Evolutionary conservation across 371 early-diverging fungal species (phyloP), one percentile per base, ranked within the genome.

Genomic region (Mortierella sp.): DNA sequence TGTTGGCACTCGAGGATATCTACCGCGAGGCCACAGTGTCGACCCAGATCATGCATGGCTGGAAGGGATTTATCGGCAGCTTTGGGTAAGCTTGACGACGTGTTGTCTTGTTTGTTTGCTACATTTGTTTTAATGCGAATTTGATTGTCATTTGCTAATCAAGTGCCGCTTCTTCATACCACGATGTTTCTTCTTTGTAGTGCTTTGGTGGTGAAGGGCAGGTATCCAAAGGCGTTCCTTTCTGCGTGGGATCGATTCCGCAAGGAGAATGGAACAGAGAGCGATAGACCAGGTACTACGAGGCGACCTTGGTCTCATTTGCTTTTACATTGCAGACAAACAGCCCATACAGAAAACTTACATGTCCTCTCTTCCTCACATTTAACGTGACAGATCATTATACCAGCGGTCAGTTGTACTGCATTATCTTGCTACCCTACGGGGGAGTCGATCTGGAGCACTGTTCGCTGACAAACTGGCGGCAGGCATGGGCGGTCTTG

Each of bases 211-310:
- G 82, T 82, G 56, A 73, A 51, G 27, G 87, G 87, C 51, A 82
- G 56, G 32, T 92, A 94, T 74, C 94, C 95, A 14, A 74, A 88
- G 18, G 80, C 88, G 29, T 88, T 96, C 56, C 78, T 94, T 56
- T 83, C 90, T 14, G 91, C 91, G 0, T 96, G 97, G 96, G 95
- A 96, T 74, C 84, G 86, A 14, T 97, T 91, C 89, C 88, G 88
- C 54, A 77, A 77, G 12, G 90, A 90, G n/a, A 83, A 89, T 4
- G 90, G 91, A 38, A 91, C 92, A 48, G 95, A 96, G 76, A 96
- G 95, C 78, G 85, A 79, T 55, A 85, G 94, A 10, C 96, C 97
- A 5, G 87, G 87, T 80, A 83, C 16, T 12, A 48, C 8, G 0
- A 3, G 18, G 43, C 8, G 44, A 3, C 14, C 60, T 12, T 7